Evolutionary conservation across 306 rosid genomes (phyloP), one percentile per base, ranked within the genome.

Genomic region (Medicago arabica): DNA sequence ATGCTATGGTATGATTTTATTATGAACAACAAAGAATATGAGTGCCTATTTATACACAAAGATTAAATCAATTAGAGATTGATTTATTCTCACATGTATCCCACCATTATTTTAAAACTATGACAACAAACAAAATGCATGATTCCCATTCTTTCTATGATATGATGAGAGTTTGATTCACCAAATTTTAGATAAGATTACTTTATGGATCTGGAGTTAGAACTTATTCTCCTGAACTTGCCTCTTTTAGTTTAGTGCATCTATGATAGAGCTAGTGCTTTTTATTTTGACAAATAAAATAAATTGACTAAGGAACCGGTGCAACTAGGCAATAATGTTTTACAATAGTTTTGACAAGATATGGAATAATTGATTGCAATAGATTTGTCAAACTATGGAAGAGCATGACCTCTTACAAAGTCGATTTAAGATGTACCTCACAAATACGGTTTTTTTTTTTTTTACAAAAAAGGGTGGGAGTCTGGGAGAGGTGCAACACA

Each of bases 111-210:
- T 60, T 13, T 60, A 7, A 28, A 13, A 28, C 6, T 60, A 28
- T 14, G 66, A 60, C 41, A 28, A 1, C 19, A 60, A 60, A 60
- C 16, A 57, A 23, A 16, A 57, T 13, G 2, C 41, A 28, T 60
- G 66, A 25, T 59, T 59, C 18, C 1, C 16, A 58, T 58, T 23
- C 38, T 58, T 11, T 58, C 4, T 5, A 58, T 58, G n/a, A 57
- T 57, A 21, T 21, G 34, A 7, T 40, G 38, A 57, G 70, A 62
- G 40, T 23, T 65, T 57, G 62, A 80, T 73, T 73, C 83, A 46
- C 83, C 75, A 53, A 72, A 80, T 80, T 66, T 19, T 13, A 80
- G 83, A 80, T 80, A 66, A 73, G 55, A 25, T 66, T 65, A 80
- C 83, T 79, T 79, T 72, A 72, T 72, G 31, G 41, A 60, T 28